Evolutionary conservation across 2,329 filamentous ascomycete species (phyloP).

Genomic region (Hymenoscyphus fructigenus): DNA sequence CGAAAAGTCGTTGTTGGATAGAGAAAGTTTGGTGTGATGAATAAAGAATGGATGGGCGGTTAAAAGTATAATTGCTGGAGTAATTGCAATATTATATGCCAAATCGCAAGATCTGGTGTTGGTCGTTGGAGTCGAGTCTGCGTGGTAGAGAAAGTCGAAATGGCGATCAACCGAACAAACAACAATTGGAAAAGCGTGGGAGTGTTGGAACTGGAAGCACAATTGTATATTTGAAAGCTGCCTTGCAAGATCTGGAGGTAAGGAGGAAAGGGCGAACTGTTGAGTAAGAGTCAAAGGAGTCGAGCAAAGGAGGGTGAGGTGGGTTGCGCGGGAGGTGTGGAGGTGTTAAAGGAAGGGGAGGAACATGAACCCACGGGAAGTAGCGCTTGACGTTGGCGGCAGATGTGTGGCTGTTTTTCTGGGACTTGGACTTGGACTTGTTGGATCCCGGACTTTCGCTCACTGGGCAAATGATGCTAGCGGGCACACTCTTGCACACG

Average conservation of each 20-base stretch:
- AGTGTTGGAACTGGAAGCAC: slow-evolving; percentile 10
- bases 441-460: slow-evolving; percentile 22
- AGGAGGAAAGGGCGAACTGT: slow-evolving; percentile 13
- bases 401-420: slow-evolving; percentile 23
- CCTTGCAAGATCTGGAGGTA: slow-evolving; percentile 11
- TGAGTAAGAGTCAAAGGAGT: slow-evolving; percentile 9
- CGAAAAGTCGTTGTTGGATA: not conserved
- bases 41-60: not conserved
- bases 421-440: slow-evolving; percentile 12
- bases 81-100: not conserved
- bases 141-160: slow-evolving; percentile 1
- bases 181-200: slow-evolving; percentile 13
- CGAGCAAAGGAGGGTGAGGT: slow-evolving; percentile 2
- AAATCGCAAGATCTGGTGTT: not conserved
- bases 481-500: slow-evolving; percentile 15
- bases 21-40: not conserved
- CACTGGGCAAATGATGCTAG: slow-evolving; percentile 8
- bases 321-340: slow-evolving; percentile 9
- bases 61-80: not conserved
- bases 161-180: not conserved
- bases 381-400: slow-evolving; percentile 27
- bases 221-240: slow-evolving; percentile 20
- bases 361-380: slow-evolving; percentile 14
- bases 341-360: slow-evolving; percentile 14
- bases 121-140: not conserved